phyloP scores from a whole-genome alignment of 2,329 filamentous ascomycete genomes.

The Cadophora malorum region DNA sequence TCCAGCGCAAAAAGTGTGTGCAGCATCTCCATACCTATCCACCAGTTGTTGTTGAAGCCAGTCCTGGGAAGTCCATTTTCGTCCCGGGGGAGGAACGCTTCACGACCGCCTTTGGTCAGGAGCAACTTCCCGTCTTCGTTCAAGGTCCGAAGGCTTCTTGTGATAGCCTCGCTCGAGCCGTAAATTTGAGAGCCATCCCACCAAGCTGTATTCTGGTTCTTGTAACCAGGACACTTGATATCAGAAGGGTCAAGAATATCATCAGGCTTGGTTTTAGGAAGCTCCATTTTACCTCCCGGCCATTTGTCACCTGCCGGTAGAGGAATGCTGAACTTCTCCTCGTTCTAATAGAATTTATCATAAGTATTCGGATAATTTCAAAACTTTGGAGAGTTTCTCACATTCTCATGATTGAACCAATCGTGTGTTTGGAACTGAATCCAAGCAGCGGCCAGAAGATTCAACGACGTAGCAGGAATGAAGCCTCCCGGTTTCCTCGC shows the following conservation, averaged over 20 bases:
- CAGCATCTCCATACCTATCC: constrained; percentile 30
- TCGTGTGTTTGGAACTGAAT: constrained; percentile 32
- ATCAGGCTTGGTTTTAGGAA: constrained; percentile 22
- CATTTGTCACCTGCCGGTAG: constrained; percentile 20
- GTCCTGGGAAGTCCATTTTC: constrained; percentile 20
- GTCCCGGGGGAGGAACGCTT: constrained; percentile 26
- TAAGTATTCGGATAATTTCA: background rate
- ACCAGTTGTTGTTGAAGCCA: constrained; percentile 32
- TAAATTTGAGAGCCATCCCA: constrained; percentile 31
- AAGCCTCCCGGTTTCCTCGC: constrained; percentile 15
- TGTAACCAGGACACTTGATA: constrained; percentile 25
- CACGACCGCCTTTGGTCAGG: constrained; percentile 22
- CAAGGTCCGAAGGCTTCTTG: constrained; percentile 19
- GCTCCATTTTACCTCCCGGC: constrained; percentile 27
- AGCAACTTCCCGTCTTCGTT: constrained; percentile 22
- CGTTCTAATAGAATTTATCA: constrained; percentile 16
- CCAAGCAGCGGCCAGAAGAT: constrained; percentile 32
- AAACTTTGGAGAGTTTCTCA: background rate
- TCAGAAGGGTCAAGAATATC: constrained; percentile 16
- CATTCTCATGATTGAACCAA: constrained; percentile 28
- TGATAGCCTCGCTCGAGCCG: constrained; percentile 23
- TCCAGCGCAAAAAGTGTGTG: constrained; percentile 32
- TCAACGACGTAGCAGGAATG: constrained; percentile 24
- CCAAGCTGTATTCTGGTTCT: constrained; percentile 29
- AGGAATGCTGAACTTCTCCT: constrained; percentile 25